Conservation (phyloP, 768 basidiomycete species). For the Lactifluus subvellereus region DNA sequence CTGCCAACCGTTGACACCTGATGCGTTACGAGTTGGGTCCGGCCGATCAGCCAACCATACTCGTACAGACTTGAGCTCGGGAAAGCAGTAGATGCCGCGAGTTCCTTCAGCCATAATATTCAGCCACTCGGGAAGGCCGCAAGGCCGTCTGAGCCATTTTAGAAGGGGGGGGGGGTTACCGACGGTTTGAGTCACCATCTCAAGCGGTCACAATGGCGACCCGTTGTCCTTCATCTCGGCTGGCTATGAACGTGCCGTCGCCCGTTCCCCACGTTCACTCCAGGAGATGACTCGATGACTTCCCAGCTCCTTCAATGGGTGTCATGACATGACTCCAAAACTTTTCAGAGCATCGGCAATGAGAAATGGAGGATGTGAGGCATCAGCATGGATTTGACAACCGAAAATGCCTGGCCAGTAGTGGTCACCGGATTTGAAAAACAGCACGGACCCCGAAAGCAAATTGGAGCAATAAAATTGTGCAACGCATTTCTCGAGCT, state of each 20-base stretch:
- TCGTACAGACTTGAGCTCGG: conserved; percentile 33
- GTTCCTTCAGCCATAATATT: conserved; percentile 43
- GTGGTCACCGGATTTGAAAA: not conserved
- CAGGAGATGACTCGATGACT: conserved; percentile 51
- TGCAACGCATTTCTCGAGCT: not conserved
- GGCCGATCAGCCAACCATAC: conserved; percentile 37
- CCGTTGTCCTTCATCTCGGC: conserved; percentile 46
- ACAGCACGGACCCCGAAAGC: not conserved
- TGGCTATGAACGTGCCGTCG: conserved; percentile 66
- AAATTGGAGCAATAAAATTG: not conserved
- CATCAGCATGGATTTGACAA: conserved; percentile 49
- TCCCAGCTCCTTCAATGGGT: conserved; percentile 57
- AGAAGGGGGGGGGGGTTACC: conserved; percentile 4
- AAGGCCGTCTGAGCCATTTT: conserved; percentile 68
- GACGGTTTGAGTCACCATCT: conserved; percentile 64
- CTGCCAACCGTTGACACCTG: conserved; percentile 53
- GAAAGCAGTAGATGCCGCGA: conserved; percentile 28
- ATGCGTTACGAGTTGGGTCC: conserved; percentile 45
- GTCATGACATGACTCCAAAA: conserved; percentile 46
- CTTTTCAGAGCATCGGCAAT: conserved; percentile 38
- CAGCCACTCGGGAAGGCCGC: conserved; percentile 68
- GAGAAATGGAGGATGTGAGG: conserved; percentile 46
- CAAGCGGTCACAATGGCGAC: conserved; percentile 57
- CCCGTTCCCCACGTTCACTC: conserved; percentile 71
- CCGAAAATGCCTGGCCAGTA: conserved; percentile 27